Base-by-base conservation (phyloP, 1,139 yeast species). In the Lodderomyces margitis region DNA sequence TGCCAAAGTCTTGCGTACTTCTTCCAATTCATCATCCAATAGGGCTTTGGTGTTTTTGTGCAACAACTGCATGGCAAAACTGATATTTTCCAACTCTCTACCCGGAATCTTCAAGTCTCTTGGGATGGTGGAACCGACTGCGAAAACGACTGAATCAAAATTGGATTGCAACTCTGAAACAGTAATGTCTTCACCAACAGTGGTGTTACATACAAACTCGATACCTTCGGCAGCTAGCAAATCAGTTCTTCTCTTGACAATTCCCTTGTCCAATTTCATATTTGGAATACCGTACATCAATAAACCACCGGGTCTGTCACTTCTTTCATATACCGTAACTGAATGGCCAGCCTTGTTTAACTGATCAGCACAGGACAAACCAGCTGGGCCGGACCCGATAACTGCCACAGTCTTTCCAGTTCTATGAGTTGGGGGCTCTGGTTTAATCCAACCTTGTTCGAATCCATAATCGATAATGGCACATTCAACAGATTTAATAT, bases 201-300 rank as follows among this genome's bases (percentile, higher is more conserved):
- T 83, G 41, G 87, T 80, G 61, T 79, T 81, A 55, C 87, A 79
- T 39, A 83, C 72, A 57, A 92, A 88, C 36, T 78, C 78, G 56
- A 92, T 74, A 40, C 98, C 98, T 64, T 92, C 97, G 31, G 89
- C 96, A 17, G 78, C 86, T 75, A 92, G 71, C 61, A 92, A 75
- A 62, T 91, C 95, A 46, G 94, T 78, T 74, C 98, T 87, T 62
- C 98, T 83, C 71, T 88, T 87, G 47, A 92, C 96, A 59, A 92
- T 79, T 32, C 83, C 75, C 75, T 92, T 92, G 66, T 92, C 98
- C 56, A 92, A 78, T 74, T 92, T 92, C 98, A 92, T 92, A 75
- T 92, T 92, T 57, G 98, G 98, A 68, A 92, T 92, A 79, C 98
- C 98, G 64, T 92, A 92, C 98, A 92, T 92, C 70, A 92, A 69